Evolutionary conservation across 2,329 filamentous ascomycete genomes (phyloP), one percentile per base, ranked within the genome.

Genomic region (Epichloe gansuensis): DNA sequence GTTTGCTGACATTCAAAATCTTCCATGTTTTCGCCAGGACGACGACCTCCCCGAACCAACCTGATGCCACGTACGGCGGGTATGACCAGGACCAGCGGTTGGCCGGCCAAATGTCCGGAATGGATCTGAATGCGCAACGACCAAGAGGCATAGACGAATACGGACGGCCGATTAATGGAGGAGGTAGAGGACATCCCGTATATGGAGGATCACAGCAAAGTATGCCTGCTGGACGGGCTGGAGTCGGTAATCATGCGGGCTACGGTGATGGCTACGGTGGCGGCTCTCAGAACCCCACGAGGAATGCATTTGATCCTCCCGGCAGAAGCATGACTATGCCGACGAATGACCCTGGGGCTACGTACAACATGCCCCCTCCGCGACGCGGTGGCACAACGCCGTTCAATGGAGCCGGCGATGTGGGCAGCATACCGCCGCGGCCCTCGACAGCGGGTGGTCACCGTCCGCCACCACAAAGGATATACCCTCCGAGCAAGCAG

Each of bases 271-370:
- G 61, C 47, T 65, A 64, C 46, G 54, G 54, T 35, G 46, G 52
- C 11, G 58, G 52, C 3, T 56, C 65, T 50, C 67, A 67, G 39
- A 58, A 54, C 28, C 67, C 69, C 11, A 58, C 57, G 8, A 61
- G 62, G 55, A 67, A 72, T 41, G 69, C 71, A 5, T 81, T 76
- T 57, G 76, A 70, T 0, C 73, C 76, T 2, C 77, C 76, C 8
- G 62, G 67, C n/a, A 72, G 81, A 58, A 83, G 80, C 53, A 78
- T 76, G 74, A 84, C 81, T 5, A 80, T 82, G 77, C 79, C 80
- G 2, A 64, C 71, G 3, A 72, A 76, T 52, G 70, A 75, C 11
- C 64, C 74, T 49, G 69, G 72, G 17, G 63, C 66, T 17, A 67
- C 70, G 58, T 67, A 70, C 37, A 70, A 63, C 25, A 62, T 64